Percentiles rank a stretch among this genome's conserved stretches.
Conservation (phyloP, 768 basidiomycete genomes). For the Pholiota molesta region DNA sequence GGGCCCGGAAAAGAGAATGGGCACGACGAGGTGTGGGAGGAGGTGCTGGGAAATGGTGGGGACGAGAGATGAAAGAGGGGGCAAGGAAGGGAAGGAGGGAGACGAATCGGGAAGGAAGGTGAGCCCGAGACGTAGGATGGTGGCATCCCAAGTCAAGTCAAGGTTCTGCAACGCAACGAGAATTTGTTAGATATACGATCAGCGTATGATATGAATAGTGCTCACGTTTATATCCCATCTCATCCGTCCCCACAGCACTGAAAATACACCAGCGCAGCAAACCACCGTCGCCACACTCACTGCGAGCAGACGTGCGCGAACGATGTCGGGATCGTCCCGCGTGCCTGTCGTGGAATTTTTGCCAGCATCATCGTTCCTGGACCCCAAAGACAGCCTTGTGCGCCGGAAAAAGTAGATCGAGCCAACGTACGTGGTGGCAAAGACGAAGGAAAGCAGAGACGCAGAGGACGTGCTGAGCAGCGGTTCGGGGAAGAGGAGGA, state of each 20-base stretch:
- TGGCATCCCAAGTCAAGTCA: constrained; percentile 25
- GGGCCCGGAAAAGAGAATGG: constrained; percentile 78
- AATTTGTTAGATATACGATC: constrained; percentile 18
- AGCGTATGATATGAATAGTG: constrained; percentile 2
- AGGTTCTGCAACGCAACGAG: constrained; percentile 17
- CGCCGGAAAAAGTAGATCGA: constrained; percentile 78
- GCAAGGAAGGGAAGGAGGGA: neutral
- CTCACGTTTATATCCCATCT: constrained; percentile 26
- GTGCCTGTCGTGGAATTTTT: constrained; percentile 6
- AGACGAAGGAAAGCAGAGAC: constrained; percentile 49
- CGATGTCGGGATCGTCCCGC: constrained; percentile 86
- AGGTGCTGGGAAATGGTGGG: constrained; percentile 15
- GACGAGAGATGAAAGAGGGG: neutral
- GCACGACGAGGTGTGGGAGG: constrained; percentile 65
- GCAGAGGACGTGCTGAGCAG: constrained; percentile 22
- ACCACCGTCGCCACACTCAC: constrained; percentile 64
- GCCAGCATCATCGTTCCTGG: neutral
- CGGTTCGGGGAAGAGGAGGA: constrained; percentile 21
- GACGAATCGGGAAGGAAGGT: constrained; percentile 7
- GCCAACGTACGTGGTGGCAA: constrained; percentile 76
- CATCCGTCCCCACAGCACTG: constrained; percentile 37
- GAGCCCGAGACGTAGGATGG: constrained; percentile 45
- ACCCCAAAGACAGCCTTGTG: constrained; percentile 56
- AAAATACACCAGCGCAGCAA: constrained; percentile 56
- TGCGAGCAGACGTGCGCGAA: constrained; percentile 74